A percentile compares a stretch with the other conserved stretches of the same genome.
Conservation (phyloP, 257 asterid genomes). For the Phtheirospermum japonicum region DNA sequence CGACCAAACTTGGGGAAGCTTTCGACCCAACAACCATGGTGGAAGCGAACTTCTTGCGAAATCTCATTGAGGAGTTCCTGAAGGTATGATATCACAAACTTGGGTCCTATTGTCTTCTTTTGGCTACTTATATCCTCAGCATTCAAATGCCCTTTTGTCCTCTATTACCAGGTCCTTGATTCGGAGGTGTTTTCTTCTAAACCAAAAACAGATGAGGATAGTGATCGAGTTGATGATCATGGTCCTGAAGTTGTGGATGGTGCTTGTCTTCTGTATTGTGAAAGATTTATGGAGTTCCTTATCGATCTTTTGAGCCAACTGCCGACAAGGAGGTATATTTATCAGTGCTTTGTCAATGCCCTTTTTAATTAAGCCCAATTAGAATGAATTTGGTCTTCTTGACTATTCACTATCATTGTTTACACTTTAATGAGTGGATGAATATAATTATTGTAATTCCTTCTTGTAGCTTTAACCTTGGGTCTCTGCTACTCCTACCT, state of each 20-base stretch:
- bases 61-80: conserved; percentile 82
- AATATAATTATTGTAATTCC: conserved; percentile 12
- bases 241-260: conserved; percentile 52
- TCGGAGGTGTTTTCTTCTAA: conserved; percentile 57
- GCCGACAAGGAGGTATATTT: conserved; percentile 88
- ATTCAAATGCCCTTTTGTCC: conserved; percentile 26
- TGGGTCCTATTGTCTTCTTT: conserved; percentile 15
- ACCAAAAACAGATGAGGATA: conserved; percentile 38
- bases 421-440: conserved; percentile 21
- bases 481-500: conserved; percentile 18
- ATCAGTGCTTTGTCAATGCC: conserved; percentile 9
- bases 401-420: background rate
- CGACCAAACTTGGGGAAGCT: conserved; percentile 50
- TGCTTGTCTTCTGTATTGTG: conserved; percentile 82
- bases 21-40: conserved; percentile 55
- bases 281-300: conserved; percentile 95
- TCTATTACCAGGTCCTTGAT: conserved; percentile 67
- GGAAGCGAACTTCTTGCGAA: conserved; percentile 77
- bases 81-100: conserved; percentile 47
- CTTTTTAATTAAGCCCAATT: background rate
- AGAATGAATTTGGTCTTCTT: conserved; percentile 13
- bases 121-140: conserved; percentile 13
- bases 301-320: conserved; percentile 99
- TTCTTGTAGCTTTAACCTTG: conserved; percentile 10
- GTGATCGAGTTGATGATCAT: conserved; percentile 31